A percentile compares a stretch with the other conserved stretches of the same genome.
These are phyloP conservation scores for Fusarium caatingaense DNA, from an alignment of 2,329 filamentous ascomycete species.

Conservation along the genomic window DNA sequence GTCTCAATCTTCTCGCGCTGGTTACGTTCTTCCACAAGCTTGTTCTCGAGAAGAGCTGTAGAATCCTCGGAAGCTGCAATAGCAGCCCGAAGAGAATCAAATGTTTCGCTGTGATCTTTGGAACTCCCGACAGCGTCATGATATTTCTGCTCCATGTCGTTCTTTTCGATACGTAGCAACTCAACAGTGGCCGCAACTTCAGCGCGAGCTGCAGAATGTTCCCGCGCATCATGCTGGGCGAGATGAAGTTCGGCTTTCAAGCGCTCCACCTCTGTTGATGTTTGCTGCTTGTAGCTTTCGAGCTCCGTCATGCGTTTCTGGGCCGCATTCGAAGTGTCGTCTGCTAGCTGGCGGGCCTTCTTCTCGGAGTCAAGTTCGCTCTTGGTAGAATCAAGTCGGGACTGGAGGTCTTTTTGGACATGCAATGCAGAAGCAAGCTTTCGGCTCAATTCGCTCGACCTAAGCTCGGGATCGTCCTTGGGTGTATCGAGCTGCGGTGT, in stretches of 20 bases:
- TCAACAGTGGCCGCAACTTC: conserved; percentile 81
- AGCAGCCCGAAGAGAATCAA: conserved; percentile 81
- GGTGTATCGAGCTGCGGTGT: conserved; percentile 70
- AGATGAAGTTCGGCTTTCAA: conserved; percentile 87
- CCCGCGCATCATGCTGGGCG: conserved; percentile 79
- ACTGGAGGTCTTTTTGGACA: conserved; percentile 82
- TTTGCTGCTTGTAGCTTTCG: conserved; percentile 85
- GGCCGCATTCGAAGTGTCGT: conserved; percentile 85
- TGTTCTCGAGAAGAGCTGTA: conserved; percentile 78
- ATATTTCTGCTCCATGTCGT: conserved; percentile 76
- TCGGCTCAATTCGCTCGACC: conserved; percentile 77
- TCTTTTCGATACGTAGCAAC: conserved; percentile 86
- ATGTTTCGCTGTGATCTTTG: conserved; percentile 75
- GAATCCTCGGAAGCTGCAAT: conserved; percentile 84
- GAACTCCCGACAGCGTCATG: conserved; percentile 74
- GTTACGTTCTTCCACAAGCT: conserved; percentile 84
- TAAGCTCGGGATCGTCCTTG: conserved; percentile 66
- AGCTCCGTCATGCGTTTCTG: conserved; percentile 86
- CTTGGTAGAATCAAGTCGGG: conserved; percentile 75
- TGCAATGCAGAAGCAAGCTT: conserved; percentile 86
- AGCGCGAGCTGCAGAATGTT: conserved; percentile 80
- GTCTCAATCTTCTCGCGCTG: conserved; percentile 79
- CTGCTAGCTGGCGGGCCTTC: conserved; percentile 82
- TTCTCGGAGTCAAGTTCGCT: conserved; percentile 84
- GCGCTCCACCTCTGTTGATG: conserved; percentile 84